phyloP scores from a whole-genome alignment of 2,329 filamentous ascomycete species.

The Bertia moriformis region DNA sequence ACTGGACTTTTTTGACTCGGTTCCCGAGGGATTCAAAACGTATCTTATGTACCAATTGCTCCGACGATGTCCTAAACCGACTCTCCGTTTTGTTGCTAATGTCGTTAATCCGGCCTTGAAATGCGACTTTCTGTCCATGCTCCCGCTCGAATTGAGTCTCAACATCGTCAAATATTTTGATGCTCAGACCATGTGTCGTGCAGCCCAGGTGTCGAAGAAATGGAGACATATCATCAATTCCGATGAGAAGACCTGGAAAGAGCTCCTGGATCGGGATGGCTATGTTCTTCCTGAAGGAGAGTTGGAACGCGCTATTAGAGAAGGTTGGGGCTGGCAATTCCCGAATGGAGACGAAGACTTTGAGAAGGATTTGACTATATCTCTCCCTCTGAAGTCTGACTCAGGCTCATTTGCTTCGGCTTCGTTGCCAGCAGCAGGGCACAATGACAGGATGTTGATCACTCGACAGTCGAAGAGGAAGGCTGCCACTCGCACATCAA shows the following conservation, averaged over 20 bases:
- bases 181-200: conserved; percentile 70
- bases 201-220: conserved; percentile 82
- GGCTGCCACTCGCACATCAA: neutral
- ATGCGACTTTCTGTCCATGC: conserved; percentile 74
- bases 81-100: conserved; percentile 75
- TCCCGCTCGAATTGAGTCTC: conserved; percentile 75
- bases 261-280: conserved; percentile 72
- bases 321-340: conserved; percentile 98
- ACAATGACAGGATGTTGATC: neutral
- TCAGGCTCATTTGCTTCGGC: neutral
- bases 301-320: conserved; percentile 67
- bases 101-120: conserved; percentile 88
- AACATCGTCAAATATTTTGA: conserved; percentile 81
- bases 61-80: conserved; percentile 73
- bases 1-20: conserved; percentile 76
- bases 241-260: conserved; percentile 92
- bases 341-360: conserved; percentile 60
- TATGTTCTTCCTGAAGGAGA: conserved; percentile 69
- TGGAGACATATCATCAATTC: conserved; percentile 85
- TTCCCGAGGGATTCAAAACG: conserved; percentile 82
- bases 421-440: neutral
- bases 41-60: conserved; percentile 96
- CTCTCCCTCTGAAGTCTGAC: neutral
- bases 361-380: conserved; percentile 62
- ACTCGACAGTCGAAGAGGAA: neutral